These are phyloP conservation scores for Teratosphaeria pseudoeucalypti DNA, from an alignment of 2,329 filamentous ascomycete genomes.

Conservation along the genomic window DNA sequence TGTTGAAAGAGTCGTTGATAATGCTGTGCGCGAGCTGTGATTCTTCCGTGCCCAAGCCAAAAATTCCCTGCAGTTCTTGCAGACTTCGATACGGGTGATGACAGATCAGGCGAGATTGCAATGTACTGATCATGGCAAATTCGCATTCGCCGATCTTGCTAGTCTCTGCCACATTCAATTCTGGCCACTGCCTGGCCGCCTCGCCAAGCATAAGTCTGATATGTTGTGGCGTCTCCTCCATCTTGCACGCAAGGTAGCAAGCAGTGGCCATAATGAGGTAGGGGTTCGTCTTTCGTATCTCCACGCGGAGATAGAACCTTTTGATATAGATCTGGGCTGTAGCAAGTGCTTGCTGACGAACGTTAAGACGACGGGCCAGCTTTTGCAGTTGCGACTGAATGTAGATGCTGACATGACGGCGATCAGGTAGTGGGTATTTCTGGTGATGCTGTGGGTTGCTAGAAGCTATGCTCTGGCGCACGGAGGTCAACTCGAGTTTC, in stretches of 20 bases:
- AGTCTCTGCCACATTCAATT: conserved; percentile 64
- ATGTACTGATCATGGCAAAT: conserved; percentile 82
- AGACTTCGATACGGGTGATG: conserved; percentile 85
- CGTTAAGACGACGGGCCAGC: conserved; percentile 70
- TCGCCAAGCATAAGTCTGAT: conserved; percentile 84
- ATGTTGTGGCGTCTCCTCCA: conserved; percentile 94
- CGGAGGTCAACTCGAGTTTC: conserved; percentile 64
- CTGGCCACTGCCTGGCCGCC: conserved; percentile 74
- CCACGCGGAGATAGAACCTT: conserved; percentile 82
- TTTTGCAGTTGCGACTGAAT: conserved; percentile 80
- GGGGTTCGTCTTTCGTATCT: conserved; percentile 85
- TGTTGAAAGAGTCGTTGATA: conserved; percentile 87
- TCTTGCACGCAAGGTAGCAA: conserved; percentile 91
- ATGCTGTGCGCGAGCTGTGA: conserved; percentile 66
- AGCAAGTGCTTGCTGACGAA: conserved; percentile 84
- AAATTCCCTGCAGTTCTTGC: conserved; percentile 56
- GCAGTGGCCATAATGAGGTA: conserved; percentile 89
- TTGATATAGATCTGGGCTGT: conserved; percentile 93
- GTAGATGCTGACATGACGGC: conserved; percentile 76
- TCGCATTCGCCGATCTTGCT: conserved; percentile 87
- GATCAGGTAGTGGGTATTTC: conserved; percentile 72
- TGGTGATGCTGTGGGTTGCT: conserved; percentile 62
- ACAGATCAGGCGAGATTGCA: conserved; percentile 79
- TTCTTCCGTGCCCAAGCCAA: conserved; percentile 69
- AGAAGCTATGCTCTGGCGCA: conserved; percentile 67